Conservation (phyloP, 805 yeast genomes). For the Dipodascus geniculatus region DNA sequence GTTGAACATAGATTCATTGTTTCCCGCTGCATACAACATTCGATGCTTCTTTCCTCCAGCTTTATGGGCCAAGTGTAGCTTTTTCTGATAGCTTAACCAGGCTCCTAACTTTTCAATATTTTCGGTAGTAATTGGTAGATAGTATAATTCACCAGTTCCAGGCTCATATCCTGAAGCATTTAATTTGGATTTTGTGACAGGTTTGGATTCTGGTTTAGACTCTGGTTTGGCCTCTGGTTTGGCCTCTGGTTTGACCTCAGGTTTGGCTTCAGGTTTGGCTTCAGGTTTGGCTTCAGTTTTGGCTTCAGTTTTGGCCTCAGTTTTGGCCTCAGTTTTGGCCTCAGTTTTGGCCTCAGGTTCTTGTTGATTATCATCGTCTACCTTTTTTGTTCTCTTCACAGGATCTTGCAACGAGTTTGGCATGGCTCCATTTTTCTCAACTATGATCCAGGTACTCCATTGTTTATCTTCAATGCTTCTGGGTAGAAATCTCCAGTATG, state of each 20-base stretch:
- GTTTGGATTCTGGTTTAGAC: background rate
- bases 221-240: no score
- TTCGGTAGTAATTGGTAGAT: background rate
- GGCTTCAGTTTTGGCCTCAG: background rate
- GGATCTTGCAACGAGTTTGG: background rate
- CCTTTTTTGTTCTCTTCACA: background rate
- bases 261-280: background rate
- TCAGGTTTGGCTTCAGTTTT: background rate
- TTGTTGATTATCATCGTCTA: background rate
- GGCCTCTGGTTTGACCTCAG: no score
- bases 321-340: background rate
- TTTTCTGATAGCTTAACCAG: background rate
- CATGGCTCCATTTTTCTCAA: background rate
- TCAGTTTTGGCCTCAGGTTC: background rate
- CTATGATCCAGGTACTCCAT: background rate
- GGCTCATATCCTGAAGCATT: background rate
- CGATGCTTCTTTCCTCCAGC: background rate
- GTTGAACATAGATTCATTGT: background rate
- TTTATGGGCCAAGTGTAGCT: background rate
- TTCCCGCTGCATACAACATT: background rate
- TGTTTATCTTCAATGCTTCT: background rate
- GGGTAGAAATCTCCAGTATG: background rate
- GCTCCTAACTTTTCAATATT: background rate
- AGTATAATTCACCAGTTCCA: background rate
- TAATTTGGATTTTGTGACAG: background rate